Evolutionary conservation across 2,329 filamentous ascomycete species (phyloP), one percentile per base, ranked within the genome.

Genomic region (Pseudogymnoascus sp.): DNA sequence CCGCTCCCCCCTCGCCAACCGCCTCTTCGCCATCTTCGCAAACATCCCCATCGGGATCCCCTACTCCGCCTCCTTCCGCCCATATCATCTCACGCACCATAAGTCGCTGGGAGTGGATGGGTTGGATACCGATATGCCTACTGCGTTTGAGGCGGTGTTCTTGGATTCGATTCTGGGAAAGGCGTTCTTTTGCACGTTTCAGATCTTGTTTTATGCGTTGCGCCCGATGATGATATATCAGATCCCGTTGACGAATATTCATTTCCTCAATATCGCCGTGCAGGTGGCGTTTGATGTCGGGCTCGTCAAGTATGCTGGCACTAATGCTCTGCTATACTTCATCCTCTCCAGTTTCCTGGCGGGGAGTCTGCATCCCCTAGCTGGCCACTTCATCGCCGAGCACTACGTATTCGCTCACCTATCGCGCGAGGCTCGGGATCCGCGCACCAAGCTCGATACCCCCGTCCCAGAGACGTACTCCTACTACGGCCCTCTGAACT

Each of bases 181-280:
- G 79, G 89, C 95, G 69, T 99, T 99, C 81, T 99, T 99, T 84
- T 93, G 90, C 80, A 99, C 95, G 70, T 99, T 97, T 80, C 95
- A 99, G 79, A 97, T 99, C 77, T 85, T 99, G 75, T 99, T 99
- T 84, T 99, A 99, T 80, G 95, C 95, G 72, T 78, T 99, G 61
- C 90, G 95, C 14, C 95, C 95, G 66, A 96, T 98, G 89, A 88
- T 93, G 78, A 85, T 99, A 71, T 96, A 96, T 83, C 85, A 86
- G 71, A 83, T 98, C 4, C 91, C 93, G 39, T 85, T 98, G 75
- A 97, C 93, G 62, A 83, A 83, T 73, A 86, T 97, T 65, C 93
- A 97, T 77, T 82, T 86, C 65, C 78, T 92, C 78, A 99, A 99
- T 78, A 82, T 99, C 62, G 75, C 80, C 66, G 83, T 85, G 3